phyloP scores from a whole-genome alignment of 2,329 filamentous ascomycete species.

The Xylaria multiplex region DNA sequence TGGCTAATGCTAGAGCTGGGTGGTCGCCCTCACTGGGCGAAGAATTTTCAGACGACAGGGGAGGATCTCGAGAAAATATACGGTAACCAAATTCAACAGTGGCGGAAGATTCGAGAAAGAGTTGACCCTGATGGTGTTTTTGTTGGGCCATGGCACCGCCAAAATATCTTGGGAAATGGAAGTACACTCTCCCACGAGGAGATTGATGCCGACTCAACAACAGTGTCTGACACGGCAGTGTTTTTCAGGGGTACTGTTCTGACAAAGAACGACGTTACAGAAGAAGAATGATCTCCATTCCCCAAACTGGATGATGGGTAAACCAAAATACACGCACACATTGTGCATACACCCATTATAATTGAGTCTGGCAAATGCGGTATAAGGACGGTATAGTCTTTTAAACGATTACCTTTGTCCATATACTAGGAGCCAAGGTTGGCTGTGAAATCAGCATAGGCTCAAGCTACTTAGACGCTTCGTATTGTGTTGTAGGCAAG shows the following conservation, averaged over 20 bases:
- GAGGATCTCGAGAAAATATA: constrained; percentile 74
- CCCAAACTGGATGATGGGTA: background rate
- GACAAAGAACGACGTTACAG: constrained; percentile 7
- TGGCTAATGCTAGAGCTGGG: constrained; percentile 88
- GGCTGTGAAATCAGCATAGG: background rate
- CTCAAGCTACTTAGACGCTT: background rate
- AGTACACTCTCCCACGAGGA: constrained; percentile 47
- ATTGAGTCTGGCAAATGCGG: background rate
- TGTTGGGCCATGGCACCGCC: constrained; percentile 87
- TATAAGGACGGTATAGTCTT: background rate
- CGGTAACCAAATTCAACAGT: constrained; percentile 72
- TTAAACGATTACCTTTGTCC: background rate
- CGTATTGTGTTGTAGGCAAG: background rate
- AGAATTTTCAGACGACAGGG: constrained; percentile 78
- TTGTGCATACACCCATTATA: background rate
- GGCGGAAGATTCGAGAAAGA: constrained; percentile 73
- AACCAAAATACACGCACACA: background rate
- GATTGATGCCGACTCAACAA: constrained; percentile 41
- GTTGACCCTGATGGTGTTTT: constrained; percentile 88
- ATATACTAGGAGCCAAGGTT: constrained; percentile 3
- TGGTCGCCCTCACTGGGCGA: constrained; percentile 89
- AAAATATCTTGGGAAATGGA: constrained; percentile 64
- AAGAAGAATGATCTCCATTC: constrained; percentile 14
- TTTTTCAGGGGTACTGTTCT: constrained; percentile 40
- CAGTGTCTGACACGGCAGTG: constrained; percentile 34